A percentile compares a stretch with the other conserved stretches of the same genome.
These are phyloP conservation scores for Croton laevigatus DNA, from an alignment of 441 rosid species.

Conservation along the genomic window DNA sequence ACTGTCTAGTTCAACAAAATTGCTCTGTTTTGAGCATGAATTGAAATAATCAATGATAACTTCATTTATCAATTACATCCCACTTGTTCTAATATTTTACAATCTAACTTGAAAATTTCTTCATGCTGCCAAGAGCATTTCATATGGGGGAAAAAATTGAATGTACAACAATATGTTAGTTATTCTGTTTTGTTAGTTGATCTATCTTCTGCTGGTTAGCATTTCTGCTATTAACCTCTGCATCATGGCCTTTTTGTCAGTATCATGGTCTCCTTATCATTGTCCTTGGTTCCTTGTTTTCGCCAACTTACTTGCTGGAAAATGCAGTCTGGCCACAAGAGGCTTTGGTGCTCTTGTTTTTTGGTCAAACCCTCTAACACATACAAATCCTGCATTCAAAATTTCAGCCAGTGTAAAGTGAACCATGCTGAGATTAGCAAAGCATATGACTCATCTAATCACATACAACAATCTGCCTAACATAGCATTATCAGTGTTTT, in stretches of 20 bases:
- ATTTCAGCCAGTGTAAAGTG: conserved; percentile 11
- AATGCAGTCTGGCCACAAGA: conserved; percentile 71
- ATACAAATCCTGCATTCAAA: conserved; percentile 75
- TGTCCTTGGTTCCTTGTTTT: conserved; percentile 35
- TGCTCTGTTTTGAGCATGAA: conserved; percentile 48
- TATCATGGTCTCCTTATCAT: conserved; percentile 33
- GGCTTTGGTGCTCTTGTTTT: conserved; percentile 83
- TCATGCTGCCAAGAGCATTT: conserved; percentile 27
- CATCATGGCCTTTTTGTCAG: conserved; percentile 18
- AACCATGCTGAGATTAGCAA: conserved; percentile 11
- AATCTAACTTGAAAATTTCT: conserved; percentile 23
- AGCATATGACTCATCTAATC: not conserved
- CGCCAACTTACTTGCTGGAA: conserved; percentile 60
- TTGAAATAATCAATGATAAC: conserved; percentile 29
- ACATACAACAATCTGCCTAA: not conserved
- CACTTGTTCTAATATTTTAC: conserved; percentile 18
- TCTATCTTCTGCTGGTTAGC: conserved; percentile 32
- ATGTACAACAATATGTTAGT: conserved; percentile 47
- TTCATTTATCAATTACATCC: conserved; percentile 28
- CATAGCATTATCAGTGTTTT: not conserved
- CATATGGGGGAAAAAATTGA: conserved; percentile 36
- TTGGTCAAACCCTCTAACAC: conserved; percentile 90
- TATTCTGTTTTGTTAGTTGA: conserved; percentile 25
- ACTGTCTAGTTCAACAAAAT: conserved; percentile 26
- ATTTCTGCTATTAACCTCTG: conserved; percentile 24